Conservation (phyloP, 2,329 filamentous ascomycete genomes). For the Elsinoe fawcettii region DNA sequence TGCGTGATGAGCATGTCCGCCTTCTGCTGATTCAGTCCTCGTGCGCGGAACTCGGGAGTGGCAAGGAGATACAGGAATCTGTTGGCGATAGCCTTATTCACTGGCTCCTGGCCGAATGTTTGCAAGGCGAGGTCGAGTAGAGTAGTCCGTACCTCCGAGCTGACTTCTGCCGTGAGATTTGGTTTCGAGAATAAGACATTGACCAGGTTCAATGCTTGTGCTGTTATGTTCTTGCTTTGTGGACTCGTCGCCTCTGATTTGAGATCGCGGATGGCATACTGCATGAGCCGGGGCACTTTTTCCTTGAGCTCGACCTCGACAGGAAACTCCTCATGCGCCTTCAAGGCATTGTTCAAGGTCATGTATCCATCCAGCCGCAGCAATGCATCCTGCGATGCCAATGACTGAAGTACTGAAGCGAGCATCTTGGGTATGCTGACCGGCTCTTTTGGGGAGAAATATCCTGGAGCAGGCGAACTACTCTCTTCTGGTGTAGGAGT, state of each 20-base stretch:
- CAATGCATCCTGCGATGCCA: slow-evolving; percentile 65
- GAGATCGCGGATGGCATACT: slow-evolving; percentile 79
- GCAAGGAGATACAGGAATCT: slow-evolving; percentile 74
- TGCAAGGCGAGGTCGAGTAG: slow-evolving; percentile 74
- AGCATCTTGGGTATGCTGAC: slow-evolving; percentile 69
- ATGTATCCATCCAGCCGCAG: slow-evolving; percentile 79
- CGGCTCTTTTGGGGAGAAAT: slow-evolving; percentile 40
- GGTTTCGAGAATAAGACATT: slow-evolving; percentile 68
- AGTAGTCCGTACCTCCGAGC: slow-evolving; percentile 71
- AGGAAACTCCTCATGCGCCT: slow-evolving; percentile 74
- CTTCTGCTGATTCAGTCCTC: slow-evolving; percentile 65
- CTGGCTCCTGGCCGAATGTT: slow-evolving; percentile 58
- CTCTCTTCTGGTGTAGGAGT: slow-evolving; percentile 32
- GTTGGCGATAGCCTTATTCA: slow-evolving; percentile 70
- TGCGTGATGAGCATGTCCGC: slow-evolving; percentile 62
- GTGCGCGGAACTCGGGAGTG: slow-evolving; percentile 68
- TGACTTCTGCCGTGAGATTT: slow-evolving; percentile 60
- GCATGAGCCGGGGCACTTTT: slow-evolving; percentile 69
- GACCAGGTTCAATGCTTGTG: slow-evolving; percentile 70
- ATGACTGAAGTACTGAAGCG: slow-evolving; percentile 72
- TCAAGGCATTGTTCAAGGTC: slow-evolving; percentile 66
- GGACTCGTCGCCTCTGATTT: slow-evolving; percentile 36
- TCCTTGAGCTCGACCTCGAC: slow-evolving; percentile 63
- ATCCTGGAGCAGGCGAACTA: slow-evolving; percentile 35
- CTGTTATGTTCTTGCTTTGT: slow-evolving; percentile 62